Base-by-base conservation (phyloP, 2,329 filamentous ascomycete genomes). In the Colletotrichum euphorbiae region DNA sequence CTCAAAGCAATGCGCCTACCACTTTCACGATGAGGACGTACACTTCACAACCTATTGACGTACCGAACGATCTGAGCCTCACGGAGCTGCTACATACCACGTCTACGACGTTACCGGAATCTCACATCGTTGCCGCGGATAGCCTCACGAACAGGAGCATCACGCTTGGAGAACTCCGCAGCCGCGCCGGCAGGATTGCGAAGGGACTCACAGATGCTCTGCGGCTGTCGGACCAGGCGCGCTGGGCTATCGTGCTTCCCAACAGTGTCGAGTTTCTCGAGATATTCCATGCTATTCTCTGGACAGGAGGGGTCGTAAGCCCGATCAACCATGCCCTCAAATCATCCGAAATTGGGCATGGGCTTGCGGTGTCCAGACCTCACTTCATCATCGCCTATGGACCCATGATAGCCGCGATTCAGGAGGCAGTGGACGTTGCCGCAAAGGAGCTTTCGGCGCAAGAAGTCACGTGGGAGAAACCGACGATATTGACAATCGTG, bases 261-360 rank as follows among this genome's bases (percentile, higher is more conserved):
- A 83, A 83, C 69, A 81, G 79, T 46, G 80, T 82, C 33, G 81
- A 83, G 12, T 82, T 80, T 61, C 73, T 83, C 2, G 81, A 83
- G 63, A 69, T 79, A 5, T 77, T 80, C 19, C 81, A 83, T 57
- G 77, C 80, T 4, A 74, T 83, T 6, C 71, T 81, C 12, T 82
- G 80, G 80, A 78, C 77, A 0, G 80, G 80, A 42, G 79, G 80
- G 6, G 73, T 77, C 3, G 73, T 78, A 7, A 81, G 79, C 58
- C 79, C 80, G 2, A 76, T 81, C 36, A 82, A 81, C 51, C 74
- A 79, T 69, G 80, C 77, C 3, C 70, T 81, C 6, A 80, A 79
- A 60, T 69, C 77, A 6, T 62, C 73, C 1, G 80, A 82, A 66
- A 80, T 82, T n/a, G 77, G 77, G 1, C 80, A 83, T 62, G 80